Base-by-base conservation (phyloP, 805 yeast genomes). In the Starmerella kuoi region DNA sequence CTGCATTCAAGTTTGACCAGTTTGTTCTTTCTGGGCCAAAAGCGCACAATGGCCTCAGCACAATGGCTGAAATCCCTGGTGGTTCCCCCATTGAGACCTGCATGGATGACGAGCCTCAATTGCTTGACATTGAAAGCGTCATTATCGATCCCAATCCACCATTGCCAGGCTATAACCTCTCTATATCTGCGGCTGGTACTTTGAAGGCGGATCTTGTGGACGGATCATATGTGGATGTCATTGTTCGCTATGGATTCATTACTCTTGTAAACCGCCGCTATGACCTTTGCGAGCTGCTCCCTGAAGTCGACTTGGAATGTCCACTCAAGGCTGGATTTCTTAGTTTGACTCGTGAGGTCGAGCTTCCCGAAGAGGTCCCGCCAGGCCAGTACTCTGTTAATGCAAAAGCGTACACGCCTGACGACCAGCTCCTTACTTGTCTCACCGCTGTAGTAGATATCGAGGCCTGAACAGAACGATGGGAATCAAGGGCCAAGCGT, bases 161-260 rank as follows among this genome's bases (percentile, higher is more conserved):
- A 2, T 67, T 56, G 33, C 77, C 86, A 55, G 97, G 96, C n/a
- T 64, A 68, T 32, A 82, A 85, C 58, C 67, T 91, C 57, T 80
- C 94, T 6, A 74, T 91, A 43, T 58, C 69, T 18, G 98, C 95
- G 2, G 60, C 66, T 4, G 98, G 95, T 3, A 58, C 59, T 28
- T 63, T 88, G 39, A 46, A 65, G 19, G 58, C 69, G 38, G 67
- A 66, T 7, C 65, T 91, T 28, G 73, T 61, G 23, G 88, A 84
- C 17, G 98, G 98, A 26, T 83, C 97, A 0, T 91, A 87, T 55
- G 93, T 91, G 38, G 95, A 87, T 52, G 88, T 91, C 23, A 93
- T 85, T 52, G 97, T 91, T 18, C 73, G 82, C 51, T 80, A 86
- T 56, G 98, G 97, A 5, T 87, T 81, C 64, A 87, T 91, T 62